phyloP scores from a whole-genome alignment of 768 basidiomycete species.

The Candolleomyces efflorescens region DNA sequence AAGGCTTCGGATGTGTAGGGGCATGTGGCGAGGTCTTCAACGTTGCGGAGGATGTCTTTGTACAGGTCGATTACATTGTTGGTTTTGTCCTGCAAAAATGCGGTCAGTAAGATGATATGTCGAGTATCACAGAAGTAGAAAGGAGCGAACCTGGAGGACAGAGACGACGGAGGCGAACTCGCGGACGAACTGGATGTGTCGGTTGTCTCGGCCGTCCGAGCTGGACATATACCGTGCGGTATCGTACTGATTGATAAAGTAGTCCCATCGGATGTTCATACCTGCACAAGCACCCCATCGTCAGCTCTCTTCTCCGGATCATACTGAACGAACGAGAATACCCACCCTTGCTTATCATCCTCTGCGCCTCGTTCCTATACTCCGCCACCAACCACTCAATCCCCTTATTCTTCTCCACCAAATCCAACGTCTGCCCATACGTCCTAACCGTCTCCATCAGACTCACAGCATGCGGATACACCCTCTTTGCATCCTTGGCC shows the following conservation, averaged over 20 bases:
- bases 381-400: constrained; percentile 95
- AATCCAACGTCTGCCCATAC: constrained; percentile 90
- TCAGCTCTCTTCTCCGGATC: background rate
- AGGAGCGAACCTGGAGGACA: constrained; percentile 64
- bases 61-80: constrained; percentile 91
- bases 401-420: constrained; percentile 86
- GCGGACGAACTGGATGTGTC: constrained; percentile 90
- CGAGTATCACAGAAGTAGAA: constrained; percentile 1
- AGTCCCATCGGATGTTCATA: constrained; percentile 95
- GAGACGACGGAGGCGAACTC: constrained; percentile 95
- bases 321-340: no score
- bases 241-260: constrained; percentile 94
- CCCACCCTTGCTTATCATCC: constrained; percentile 88
- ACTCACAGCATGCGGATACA: constrained; percentile 97
- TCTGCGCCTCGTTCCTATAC: constrained; percentile 87
- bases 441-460: constrained; percentile 99
- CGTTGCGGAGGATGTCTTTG: constrained; percentile 75
- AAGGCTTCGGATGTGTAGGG: constrained; percentile 83
- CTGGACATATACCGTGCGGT: constrained; percentile 68
- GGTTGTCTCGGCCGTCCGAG: constrained; percentile 76
- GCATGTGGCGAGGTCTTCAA: constrained; percentile 87
- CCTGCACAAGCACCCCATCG: constrained; percentile 40
- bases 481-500: constrained; percentile 98
- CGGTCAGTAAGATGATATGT: constrained; percentile 2
- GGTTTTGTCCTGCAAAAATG: constrained; percentile 71